phyloP scores from a whole-genome alignment of 2,329 filamentous ascomycete genomes.

The Whalleya microplaca region DNA sequence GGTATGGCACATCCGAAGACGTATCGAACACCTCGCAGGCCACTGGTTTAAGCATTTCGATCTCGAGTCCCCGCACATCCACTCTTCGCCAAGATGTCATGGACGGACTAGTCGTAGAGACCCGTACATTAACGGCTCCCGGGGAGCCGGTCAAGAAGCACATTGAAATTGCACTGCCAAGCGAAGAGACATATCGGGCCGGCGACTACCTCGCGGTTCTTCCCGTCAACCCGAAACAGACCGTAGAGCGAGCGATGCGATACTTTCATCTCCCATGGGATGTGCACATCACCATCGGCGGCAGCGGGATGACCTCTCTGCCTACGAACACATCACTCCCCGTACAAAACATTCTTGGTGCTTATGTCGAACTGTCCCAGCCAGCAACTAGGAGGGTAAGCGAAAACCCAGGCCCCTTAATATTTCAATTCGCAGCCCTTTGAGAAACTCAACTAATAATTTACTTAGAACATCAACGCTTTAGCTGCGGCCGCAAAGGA shows the following conservation, averaged over 20 bases:
- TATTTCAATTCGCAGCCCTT: not conserved
- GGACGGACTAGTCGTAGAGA: slow-evolving; percentile 61
- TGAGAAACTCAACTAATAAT: slow-evolving; percentile 12
- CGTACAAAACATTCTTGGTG: slow-evolving; percentile 65
- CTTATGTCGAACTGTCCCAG: slow-evolving; percentile 74
- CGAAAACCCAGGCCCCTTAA: not conserved
- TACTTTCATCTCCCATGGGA: slow-evolving; percentile 73
- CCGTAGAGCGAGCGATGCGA: slow-evolving; percentile 65
- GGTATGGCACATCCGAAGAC: slow-evolving; percentile 30
- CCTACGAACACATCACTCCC: slow-evolving; percentile 61
- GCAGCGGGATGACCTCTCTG: slow-evolving; percentile 54
- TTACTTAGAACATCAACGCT: slow-evolving; percentile 42
- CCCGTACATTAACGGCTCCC: slow-evolving; percentile 53
- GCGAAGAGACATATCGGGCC: slow-evolving; percentile 66
- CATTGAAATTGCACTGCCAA: slow-evolving; percentile 70
- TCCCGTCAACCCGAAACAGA: slow-evolving; percentile 68
- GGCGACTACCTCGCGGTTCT: slow-evolving; percentile 79
- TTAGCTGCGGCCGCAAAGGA: slow-evolving; percentile 36
- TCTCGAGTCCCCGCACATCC: slow-evolving; percentile 58
- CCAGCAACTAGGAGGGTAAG: slow-evolving; percentile 70
- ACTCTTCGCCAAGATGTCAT: slow-evolving; percentile 66
- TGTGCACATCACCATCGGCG: slow-evolving; percentile 63
- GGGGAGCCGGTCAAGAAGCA: slow-evolving; percentile 63
- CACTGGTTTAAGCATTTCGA: slow-evolving; percentile 48
- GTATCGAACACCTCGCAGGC: slow-evolving; percentile 21